These are phyloP conservation scores for Taphrina betulina DNA, from an alignment of 1,139 yeast genomes.

Conservation along the genomic window DNA sequence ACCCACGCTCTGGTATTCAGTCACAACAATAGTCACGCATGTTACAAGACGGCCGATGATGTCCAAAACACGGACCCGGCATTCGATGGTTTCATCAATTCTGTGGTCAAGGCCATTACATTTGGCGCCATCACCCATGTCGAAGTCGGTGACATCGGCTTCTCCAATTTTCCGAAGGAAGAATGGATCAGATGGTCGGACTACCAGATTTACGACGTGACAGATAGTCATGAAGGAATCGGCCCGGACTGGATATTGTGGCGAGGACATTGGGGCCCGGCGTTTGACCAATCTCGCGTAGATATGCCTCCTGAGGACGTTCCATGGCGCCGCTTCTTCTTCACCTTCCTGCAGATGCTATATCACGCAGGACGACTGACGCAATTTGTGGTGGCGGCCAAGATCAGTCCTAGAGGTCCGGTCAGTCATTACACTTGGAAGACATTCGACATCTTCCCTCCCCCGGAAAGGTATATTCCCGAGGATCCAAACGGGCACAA, in stretches of 20 bases:
- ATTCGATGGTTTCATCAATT: slow-evolving; percentile 29
- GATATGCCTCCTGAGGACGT: slow-evolving; percentile 25
- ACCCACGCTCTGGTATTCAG: slow-evolving; percentile 27
- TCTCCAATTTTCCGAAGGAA: slow-evolving; percentile 10
- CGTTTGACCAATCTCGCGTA: slow-evolving; percentile 26
- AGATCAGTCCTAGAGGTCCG: slow-evolving; percentile 26
- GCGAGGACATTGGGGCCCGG: slow-evolving; percentile 32
- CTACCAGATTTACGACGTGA: slow-evolving; percentile 15
- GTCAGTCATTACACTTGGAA: slow-evolving; percentile 24
- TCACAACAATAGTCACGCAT: slow-evolving; percentile 30
- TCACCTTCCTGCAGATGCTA: slow-evolving; percentile 26
- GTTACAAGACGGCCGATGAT: slow-evolving; percentile 23
- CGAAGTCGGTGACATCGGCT: slow-evolving; percentile 31
- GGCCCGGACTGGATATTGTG: slow-evolving; percentile 8
- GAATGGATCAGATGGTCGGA: slow-evolving; percentile 27
- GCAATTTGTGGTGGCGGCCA: slow-evolving; percentile 22
- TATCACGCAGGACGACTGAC: slow-evolving; percentile 30
- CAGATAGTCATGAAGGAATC: slow-evolving; percentile 13
- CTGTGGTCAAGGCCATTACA: slow-evolving; percentile 28
- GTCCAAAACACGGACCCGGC: slow-evolving; percentile 31
- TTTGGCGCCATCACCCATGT: slow-evolving; percentile 31
- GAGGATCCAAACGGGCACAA: slow-evolving; percentile 32
- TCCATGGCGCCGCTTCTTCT: slow-evolving; percentile 31
- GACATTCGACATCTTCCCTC: slow-evolving; percentile 22
- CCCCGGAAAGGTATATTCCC: slow-evolving; percentile 23